Evolutionary conservation across 2,329 filamentous ascomycete species (phyloP), one percentile per base, ranked within the genome.

Genomic region (Aspergillus sergii): DNA sequence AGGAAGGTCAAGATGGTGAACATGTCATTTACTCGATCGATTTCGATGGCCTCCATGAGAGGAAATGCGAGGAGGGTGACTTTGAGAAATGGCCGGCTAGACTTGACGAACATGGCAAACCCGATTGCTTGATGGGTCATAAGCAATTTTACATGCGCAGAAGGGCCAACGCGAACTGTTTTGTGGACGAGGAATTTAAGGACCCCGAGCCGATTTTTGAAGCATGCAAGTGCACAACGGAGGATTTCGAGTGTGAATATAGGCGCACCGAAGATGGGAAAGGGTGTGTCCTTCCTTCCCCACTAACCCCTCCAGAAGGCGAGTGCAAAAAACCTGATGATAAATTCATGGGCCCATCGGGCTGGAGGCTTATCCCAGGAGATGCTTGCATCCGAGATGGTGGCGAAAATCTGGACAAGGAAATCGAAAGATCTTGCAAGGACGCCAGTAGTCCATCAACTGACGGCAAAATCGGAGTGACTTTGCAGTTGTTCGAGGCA

Each of bases 241-340:
- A 84, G 39, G 96, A 99, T 76, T 99, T 96, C 75, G 95, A 99
- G 79, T 99, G 95, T 76, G 94, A 98, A 75, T 97, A 91, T 83
- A 96, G 96, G 63, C 86, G 87, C 69, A 84, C 84, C 41, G 82
- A 86, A 4, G 88, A 94, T 65, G 84, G 86, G 58, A 86, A 86
- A 57, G 84, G 89, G 65, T 98, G 95, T 75, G 83, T 88, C 28
- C 84, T 86, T 9, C 86, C 84, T 30, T 88, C 87, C 0, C 81
- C 86, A 3, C 76, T 96, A 50, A 76, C 83, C 2, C 81, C 88
- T 2, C 93, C 94, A 0, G 85, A 91, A 54, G 92, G 88, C 9
- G 85, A 86, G 32, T 99, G 95, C 78, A 87, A 91, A 73, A 85
- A 88, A 48, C 82, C 86, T 3, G 86, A 89, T 10, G 90, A 90